Evolutionary conservation across 2,329 filamentous ascomycete species (phyloP).

Genomic region (Metarhizium rileyi): DNA sequence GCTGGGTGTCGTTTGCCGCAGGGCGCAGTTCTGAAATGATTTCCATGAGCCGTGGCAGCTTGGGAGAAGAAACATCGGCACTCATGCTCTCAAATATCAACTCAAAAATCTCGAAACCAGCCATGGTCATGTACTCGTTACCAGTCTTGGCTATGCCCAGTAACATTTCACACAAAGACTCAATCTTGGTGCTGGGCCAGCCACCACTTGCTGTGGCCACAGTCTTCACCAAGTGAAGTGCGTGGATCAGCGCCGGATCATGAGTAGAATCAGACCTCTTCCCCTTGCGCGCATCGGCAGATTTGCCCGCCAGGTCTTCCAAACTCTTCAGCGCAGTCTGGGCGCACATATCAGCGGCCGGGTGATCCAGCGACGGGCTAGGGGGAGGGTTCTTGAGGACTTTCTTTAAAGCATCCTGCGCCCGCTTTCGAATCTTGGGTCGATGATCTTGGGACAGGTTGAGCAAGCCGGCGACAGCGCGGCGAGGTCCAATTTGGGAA

Average conservation of each 20-base stretch:
- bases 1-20: conserved; percentile 84
- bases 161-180: conserved; percentile 79
- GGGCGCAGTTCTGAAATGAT: conserved; percentile 89
- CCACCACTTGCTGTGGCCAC: conserved; percentile 80
- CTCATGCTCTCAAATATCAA: conserved; percentile 90
- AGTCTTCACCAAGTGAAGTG: conserved; percentile 83
- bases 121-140: conserved; percentile 94
- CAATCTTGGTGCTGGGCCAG: conserved; percentile 95
- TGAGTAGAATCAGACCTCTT: conserved; percentile 51
- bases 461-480: conserved; percentile 78
- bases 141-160: conserved; percentile 81
- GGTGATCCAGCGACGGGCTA: conserved; percentile 86
- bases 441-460: conserved; percentile 76
- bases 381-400: conserved; percentile 80
- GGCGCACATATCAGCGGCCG: conserved; percentile 91
- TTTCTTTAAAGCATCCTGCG: conserved; percentile 77
- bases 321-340: conserved; percentile 79
- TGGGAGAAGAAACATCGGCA: conserved; percentile 77
- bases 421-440: conserved; percentile 88
- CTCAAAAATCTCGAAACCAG: conserved; percentile 94
- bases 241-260: conserved; percentile 82
- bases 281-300: conserved; percentile 50
- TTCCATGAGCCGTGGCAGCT: conserved; percentile 79
- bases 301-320: conserved; percentile 59
- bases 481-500: conserved; percentile 72